Evolutionary conservation across 371 early-diverging fungal genomes (phyloP), one percentile per base, ranked within the genome.

Genomic region (Nosema muscidifuracis): DNA sequence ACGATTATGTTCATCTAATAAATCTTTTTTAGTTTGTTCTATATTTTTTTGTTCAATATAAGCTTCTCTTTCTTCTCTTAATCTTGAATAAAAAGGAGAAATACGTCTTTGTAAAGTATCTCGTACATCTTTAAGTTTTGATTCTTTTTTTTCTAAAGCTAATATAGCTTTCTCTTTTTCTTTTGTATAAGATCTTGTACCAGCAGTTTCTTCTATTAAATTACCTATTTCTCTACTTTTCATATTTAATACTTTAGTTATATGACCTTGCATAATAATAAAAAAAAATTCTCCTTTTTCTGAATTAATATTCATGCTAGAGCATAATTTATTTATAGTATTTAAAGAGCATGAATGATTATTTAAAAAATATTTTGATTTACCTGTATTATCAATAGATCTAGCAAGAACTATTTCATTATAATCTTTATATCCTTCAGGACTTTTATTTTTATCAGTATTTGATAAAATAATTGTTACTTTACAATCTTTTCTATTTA

Each of bases 241-340:
- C 98, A 98, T 98, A 79, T 93, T 95, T 26, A 98, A 86, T 1
- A 98, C 92, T 77, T 95, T 93, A 22, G 97, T 98, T 77, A 96
- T 94, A 63, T 89, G 86, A 40, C 98, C 98, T 84, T 97, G 98
- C 93, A 96, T 94, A 12, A 84, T 72, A 58, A 81, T 61, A 74
- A 77, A 78, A 36, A 50, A 67, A 50, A 44, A 50, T 33, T 44
- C 53, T 20, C 75, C 73, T 22, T 68, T 65, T 36, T 77, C 81
- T 1, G 60, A 30, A 30, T 43, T 66, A 9, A 82, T 58, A 15
- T 73, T 58, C 20, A 72, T 71, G 13, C 64, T 47, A 15, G 12
- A 22, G 9, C 58, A 56, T 22, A 80, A 38, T 36, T 77, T 77
- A 7, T 44, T 13, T 6, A 77, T 43, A 2, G 76, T 68, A 1